These are phyloP conservation scores for Niveomyces coronatus DNA, from an alignment of 2,329 filamentous ascomycete species.

Conservation along the genomic window DNA sequence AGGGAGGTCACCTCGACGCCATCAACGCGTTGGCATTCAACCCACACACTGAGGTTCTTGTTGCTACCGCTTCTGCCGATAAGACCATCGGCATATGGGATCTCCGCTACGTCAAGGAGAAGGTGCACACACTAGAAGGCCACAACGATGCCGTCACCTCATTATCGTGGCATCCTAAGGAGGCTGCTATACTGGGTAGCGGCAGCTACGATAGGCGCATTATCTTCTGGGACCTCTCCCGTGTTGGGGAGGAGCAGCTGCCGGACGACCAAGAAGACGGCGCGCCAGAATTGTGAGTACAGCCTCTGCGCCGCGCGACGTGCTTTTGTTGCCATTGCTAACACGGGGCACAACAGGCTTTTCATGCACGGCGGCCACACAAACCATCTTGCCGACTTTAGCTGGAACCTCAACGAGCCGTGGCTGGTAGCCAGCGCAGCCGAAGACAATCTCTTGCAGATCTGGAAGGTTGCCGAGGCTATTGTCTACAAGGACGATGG, in stretches of 20 bases:
- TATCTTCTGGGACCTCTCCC: conserved; percentile 91
- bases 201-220: conserved; percentile 88
- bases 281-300: conserved; percentile 76
- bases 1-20: conserved; percentile 74
- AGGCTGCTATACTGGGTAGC: conserved; percentile 80
- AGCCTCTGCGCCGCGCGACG: not conserved
- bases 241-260: conserved; percentile 86
- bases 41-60: conserved; percentile 75
- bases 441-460: conserved; percentile 92
- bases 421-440: conserved; percentile 95
- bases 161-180: conserved; percentile 87
- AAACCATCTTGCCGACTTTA: conserved; percentile 92
- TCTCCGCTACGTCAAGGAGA: conserved; percentile 78
- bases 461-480: conserved; percentile 79
- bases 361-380: conserved; percentile 99
- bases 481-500: conserved; percentile 70
- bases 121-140: conserved; percentile 80
- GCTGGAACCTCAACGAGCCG: conserved; percentile 93
- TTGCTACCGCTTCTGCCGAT: conserved; percentile 90
- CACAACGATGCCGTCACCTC: conserved; percentile 87
- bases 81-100: conserved; percentile 96
- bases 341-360: conserved; percentile 40
- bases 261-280: conserved; percentile 94
- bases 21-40: conserved; percentile 97
- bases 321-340: conserved; percentile 9